Evolutionary conservation across 2,329 filamentous ascomycete genomes (phyloP).

Genomic region (Fusarium sambucinum): DNA sequence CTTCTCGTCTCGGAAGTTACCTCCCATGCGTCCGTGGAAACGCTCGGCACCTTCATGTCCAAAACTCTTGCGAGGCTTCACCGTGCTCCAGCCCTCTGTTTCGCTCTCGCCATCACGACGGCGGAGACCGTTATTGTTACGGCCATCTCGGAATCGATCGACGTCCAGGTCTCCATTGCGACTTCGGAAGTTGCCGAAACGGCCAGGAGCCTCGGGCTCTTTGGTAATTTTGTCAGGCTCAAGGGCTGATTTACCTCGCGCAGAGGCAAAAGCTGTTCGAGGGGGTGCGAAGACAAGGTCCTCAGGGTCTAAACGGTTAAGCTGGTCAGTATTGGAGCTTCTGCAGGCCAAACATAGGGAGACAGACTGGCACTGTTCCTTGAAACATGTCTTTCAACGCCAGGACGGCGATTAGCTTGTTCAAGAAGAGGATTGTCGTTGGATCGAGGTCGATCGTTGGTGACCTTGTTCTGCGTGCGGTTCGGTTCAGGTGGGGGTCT

Average conservation of each 20-base stretch:
- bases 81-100: conserved; percentile 78
- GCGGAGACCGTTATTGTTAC: conserved; percentile 62
- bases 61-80: conserved; percentile 80
- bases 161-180: conserved; percentile 64
- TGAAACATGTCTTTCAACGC: conserved; percentile 65
- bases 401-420: conserved; percentile 64
- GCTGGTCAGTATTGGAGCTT: conserved; percentile 27
- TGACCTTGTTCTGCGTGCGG: conserved; percentile 60
- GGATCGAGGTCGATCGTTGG: conserved; percentile 59
- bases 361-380: conserved; percentile 69
- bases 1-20: conserved; percentile 58
- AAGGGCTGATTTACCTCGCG: conserved; percentile 67
- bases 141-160: conserved; percentile 64
- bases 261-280: conserved; percentile 83
- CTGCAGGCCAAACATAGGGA: conserved; percentile 6
- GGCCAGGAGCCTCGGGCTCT: conserved; percentile 66
- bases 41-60: conserved; percentile 78
- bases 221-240: conserved; percentile 67
- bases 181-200: conserved; percentile 68
- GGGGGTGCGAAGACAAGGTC: conserved; percentile 89
- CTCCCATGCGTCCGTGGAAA: conserved; percentile 74
- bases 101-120: conserved; percentile 71
- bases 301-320: conserved; percentile 68
- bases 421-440: conserved; percentile 61
- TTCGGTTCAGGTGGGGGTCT: conserved; percentile 61